phyloP scores from a whole-genome alignment of 768 basidiomycete species.

The Lentinula sp. region DNA sequence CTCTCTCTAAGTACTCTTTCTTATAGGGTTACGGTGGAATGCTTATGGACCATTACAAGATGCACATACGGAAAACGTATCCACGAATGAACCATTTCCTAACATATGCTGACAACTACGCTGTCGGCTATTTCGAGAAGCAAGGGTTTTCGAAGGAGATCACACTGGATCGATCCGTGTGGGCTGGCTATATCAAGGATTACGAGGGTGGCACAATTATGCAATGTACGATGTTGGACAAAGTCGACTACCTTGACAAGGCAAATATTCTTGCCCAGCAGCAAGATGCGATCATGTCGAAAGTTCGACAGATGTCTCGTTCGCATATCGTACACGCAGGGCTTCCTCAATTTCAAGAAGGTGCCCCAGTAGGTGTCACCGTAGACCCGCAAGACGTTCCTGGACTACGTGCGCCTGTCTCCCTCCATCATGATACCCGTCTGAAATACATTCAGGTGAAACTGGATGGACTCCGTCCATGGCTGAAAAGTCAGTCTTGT shows the following conservation, averaged over 20 bases:
- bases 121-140: conserved; percentile 98
- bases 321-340: conserved; percentile 86
- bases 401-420: conserved; percentile 57
- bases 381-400: conserved; percentile 80
- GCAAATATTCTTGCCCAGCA: conserved; percentile 70
- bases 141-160: conserved; percentile 99
- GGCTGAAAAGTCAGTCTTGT: conserved; percentile 54
- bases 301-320: conserved; percentile 80
- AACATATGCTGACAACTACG: conserved; percentile 98
- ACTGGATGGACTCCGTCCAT: conserved; percentile 90
- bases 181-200: conserved; percentile 99
- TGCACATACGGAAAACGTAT: conserved; percentile 78
- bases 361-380: conserved; percentile 39
- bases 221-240: conserved; percentile 94
- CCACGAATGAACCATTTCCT: conserved; percentile 91
- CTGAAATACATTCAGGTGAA: conserved; percentile 47
- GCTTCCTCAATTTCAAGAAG: conserved; percentile 66
- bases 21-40: conserved; percentile 92
- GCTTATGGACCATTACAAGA: conserved; percentile 98
- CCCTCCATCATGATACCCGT: neutral
- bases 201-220: conserved; percentile 99
- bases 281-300: conserved; percentile 83
- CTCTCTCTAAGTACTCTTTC: neutral
- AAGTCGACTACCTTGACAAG: conserved; percentile 85
- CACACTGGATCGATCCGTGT: conserved; percentile 79